Percentiles rank a stretch among this genome's conserved stretches.
phyloP scores from a whole-genome alignment of 257 asterid genomes.

The Nicotiana benthamiana region DNA sequence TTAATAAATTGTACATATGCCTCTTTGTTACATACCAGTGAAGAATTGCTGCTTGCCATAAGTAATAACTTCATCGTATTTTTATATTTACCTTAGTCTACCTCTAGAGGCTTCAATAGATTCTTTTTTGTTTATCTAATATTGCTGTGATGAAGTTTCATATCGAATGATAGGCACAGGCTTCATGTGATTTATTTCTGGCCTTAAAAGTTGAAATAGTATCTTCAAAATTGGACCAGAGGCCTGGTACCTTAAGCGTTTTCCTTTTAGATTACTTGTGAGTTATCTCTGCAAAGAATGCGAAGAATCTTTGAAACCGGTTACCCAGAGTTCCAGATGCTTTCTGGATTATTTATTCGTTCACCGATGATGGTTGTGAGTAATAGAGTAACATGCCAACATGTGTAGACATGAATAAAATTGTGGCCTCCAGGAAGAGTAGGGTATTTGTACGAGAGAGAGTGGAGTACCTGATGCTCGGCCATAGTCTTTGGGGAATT shows the following conservation, averaged over 20 bases:
- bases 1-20: background rate
- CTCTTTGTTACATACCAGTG: background rate
- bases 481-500: background rate
- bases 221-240: background rate
- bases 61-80: background rate
- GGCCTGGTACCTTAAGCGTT: background rate
- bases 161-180: background rate
- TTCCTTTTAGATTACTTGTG: background rate
- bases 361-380: background rate
- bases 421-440: background rate
- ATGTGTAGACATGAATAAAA: background rate
- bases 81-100: background rate
- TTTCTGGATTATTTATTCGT: background rate
- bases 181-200: background rate
- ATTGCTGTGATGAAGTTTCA: background rate
- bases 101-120: background rate
- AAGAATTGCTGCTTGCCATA: background rate
- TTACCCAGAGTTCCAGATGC: background rate
- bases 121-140: background rate
- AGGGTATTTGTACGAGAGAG: background rate
- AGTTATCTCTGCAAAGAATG: background rate
- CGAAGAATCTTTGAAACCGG: background rate
- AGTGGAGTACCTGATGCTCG: background rate
- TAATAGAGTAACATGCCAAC: background rate
- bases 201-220: background rate